A percentile compares a stretch with the other conserved stretches of the same genome.
Evolutionary conservation across 441 rosid species (phyloP).

Genomic region (Rhodomyrtus psidioides): DNA sequence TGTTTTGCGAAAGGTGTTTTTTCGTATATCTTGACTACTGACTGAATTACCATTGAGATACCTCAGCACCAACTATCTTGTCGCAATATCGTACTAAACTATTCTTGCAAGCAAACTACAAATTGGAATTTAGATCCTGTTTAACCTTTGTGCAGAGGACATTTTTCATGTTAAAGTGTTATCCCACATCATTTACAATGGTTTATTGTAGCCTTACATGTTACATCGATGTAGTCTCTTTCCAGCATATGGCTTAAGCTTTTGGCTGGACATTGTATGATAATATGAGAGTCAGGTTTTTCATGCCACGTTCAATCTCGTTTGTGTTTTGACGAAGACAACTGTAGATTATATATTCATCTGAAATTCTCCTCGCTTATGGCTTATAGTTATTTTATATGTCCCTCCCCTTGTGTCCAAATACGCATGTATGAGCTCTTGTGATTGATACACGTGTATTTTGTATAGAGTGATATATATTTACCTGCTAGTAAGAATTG

Average conservation of each 20-base stretch:
- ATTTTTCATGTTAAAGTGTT: background rate
- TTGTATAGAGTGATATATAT: background rate
- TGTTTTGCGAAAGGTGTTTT: background rate
- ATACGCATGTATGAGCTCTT: background rate
- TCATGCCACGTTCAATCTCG: background rate
- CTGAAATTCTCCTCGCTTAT: background rate
- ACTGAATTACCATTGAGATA: background rate
- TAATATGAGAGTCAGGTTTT: background rate
- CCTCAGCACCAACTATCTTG: background rate
- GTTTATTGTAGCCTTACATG: background rate
- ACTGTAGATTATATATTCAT: background rate
- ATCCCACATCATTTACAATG: background rate
- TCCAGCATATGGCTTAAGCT: background rate
- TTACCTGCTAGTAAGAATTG: background rate
- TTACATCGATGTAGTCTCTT: background rate
- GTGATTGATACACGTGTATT: background rate
- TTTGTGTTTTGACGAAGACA: background rate
- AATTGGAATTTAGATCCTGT: background rate
- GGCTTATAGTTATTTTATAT: background rate
- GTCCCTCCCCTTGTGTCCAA: background rate
- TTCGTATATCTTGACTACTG: background rate
- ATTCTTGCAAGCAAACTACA: background rate
- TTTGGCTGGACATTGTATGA: background rate
- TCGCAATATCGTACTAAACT: background rate
- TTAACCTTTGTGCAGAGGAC: background rate